Percentiles rank a stretch among this genome's conserved stretches.
These are phyloP conservation scores for Wickerhamiella pararugosa DNA, from an alignment of 1,139 yeast species.

Conservation along the genomic window DNA sequence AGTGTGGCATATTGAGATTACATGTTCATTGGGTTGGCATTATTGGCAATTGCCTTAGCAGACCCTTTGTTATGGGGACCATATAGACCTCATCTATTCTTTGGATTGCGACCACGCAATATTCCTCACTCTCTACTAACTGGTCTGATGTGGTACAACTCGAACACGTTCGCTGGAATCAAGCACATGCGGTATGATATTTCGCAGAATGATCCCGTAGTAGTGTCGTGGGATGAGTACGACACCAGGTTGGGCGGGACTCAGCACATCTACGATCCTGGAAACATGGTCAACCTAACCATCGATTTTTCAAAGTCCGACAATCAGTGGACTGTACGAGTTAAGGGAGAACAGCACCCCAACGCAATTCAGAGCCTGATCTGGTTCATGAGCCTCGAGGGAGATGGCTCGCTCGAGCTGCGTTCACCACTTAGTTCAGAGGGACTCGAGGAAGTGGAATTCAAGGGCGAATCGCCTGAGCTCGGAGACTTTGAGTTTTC, in stretches of 20 bases:
- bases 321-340: constrained; percentile 63
- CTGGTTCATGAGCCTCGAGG: constrained; percentile 65
- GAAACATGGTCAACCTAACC: constrained; percentile 44
- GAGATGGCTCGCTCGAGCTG: constrained; percentile 28
- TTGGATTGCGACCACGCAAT: constrained; percentile 65
- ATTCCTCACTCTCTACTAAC: constrained; percentile 60
- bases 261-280: constrained; percentile 56
- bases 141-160: constrained; percentile 84
- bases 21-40: neutral
- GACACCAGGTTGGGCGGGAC: constrained; percentile 84
- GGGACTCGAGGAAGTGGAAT: constrained; percentile 23
- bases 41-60: constrained; percentile 2
- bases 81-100: constrained; percentile 70
- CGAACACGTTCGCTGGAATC: constrained; percentile 45
- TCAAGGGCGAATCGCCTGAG: constrained; percentile 22
- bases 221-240: constrained; percentile 74
- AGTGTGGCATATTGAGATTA: too few species aligned
- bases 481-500: constrained; percentile 24
- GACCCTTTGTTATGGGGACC: constrained; percentile 76
- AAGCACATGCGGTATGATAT: constrained; percentile 59
- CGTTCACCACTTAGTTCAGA: constrained; percentile 15
- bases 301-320: constrained; percentile 64
- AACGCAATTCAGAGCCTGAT: constrained; percentile 46
- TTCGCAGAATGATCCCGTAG: constrained; percentile 54
- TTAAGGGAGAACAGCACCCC: constrained; percentile 45